Conservation (phyloP, 2,329 filamentous ascomycete species). For the Allantophomopsis cytisporea region DNA sequence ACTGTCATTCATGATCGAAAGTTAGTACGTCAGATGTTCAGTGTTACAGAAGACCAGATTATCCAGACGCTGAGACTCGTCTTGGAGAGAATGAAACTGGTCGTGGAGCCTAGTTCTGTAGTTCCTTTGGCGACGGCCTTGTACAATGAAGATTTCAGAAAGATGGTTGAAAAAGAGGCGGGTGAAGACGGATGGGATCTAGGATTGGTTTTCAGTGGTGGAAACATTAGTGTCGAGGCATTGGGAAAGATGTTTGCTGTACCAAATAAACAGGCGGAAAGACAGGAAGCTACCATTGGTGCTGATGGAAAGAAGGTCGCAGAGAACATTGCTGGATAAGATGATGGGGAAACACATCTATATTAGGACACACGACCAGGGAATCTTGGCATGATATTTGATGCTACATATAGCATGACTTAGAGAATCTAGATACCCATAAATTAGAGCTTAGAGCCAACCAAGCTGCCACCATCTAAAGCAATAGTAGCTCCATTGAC, state of each 20-base stretch:
- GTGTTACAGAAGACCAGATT: constrained; percentile 75
- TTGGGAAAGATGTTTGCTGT: constrained; percentile 34
- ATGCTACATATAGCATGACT: neutral
- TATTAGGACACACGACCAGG: neutral
- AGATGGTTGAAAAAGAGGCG: constrained; percentile 53
- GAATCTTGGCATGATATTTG: neutral
- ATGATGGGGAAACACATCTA: neutral
- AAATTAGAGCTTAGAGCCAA: constrained; percentile 29
- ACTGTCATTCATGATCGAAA: constrained; percentile 54
- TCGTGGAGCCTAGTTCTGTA: constrained; percentile 78
- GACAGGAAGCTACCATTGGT: constrained; percentile 6
- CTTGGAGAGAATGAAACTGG: constrained; percentile 77
- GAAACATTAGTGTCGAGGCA: constrained; percentile 42
- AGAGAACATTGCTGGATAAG: constrained; percentile 11
- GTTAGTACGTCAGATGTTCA: constrained; percentile 59
- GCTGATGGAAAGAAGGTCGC: constrained; percentile 7
- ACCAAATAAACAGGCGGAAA: constrained; percentile 1
- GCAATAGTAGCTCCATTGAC: constrained; percentile 52
- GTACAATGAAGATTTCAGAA: constrained; percentile 74
- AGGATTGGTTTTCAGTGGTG: constrained; percentile 45
- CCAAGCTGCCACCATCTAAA: constrained; percentile 41
- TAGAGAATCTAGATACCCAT: too few species aligned
- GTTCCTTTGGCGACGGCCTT: constrained; percentile 75
- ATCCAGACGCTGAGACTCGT: constrained; percentile 62
- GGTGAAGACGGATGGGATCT: constrained; percentile 63